Percentiles rank a stretch among this genome's conserved stretches.
These are phyloP conservation scores for Saururus chinensis DNA, from an alignment of 164 flowering plant genomes.

Conservation along the genomic window DNA sequence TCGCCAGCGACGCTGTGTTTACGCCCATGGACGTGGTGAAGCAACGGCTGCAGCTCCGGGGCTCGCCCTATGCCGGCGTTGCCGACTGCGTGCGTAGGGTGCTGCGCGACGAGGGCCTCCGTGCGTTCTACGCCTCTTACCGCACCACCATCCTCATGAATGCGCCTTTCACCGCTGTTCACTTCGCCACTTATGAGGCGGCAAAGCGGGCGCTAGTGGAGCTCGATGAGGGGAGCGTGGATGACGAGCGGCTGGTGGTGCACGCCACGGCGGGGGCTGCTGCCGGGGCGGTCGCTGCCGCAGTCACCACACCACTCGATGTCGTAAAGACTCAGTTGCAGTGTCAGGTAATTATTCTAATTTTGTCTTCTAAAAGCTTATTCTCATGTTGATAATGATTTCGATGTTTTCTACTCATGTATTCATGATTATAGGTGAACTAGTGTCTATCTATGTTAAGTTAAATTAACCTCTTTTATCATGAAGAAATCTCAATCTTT, in stretches of 20 bases:
- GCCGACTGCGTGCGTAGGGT: constrained; percentile 40
- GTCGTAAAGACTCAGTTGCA: constrained; percentile 72
- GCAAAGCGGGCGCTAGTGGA: constrained; percentile 38
- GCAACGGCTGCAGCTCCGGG: constrained; percentile 52
- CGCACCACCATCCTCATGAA: constrained; percentile 63
- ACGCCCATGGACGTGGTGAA: constrained; percentile 79
- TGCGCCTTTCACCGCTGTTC: constrained; percentile 64
- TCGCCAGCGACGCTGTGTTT: constrained; percentile 57
- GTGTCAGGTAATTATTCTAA: constrained; percentile 42
- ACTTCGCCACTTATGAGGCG: constrained; percentile 62
- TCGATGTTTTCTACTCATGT: too few relatives aligned
- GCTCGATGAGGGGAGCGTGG: constrained; percentile 31
- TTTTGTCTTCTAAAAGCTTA: too few relatives aligned
- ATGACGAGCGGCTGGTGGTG: constrained; percentile 44
- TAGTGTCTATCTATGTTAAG: too few relatives aligned
- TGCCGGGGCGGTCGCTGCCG: constrained; percentile 61
- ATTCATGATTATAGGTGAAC: too few relatives aligned
- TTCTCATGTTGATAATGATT: too few relatives aligned
- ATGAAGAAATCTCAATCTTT: too few relatives aligned
- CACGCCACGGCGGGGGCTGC: constrained; percentile 68
- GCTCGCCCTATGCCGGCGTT: constrained; percentile 47
- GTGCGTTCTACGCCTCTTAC: constrained; percentile 54
- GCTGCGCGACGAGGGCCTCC: constrained; percentile 44
- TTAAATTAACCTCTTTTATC: too few relatives aligned
- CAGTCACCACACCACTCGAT: constrained; percentile 60